These are phyloP conservation scores for Spatholobus suberectus DNA, from an alignment of 306 rosid species.

Conservation along the genomic window DNA sequence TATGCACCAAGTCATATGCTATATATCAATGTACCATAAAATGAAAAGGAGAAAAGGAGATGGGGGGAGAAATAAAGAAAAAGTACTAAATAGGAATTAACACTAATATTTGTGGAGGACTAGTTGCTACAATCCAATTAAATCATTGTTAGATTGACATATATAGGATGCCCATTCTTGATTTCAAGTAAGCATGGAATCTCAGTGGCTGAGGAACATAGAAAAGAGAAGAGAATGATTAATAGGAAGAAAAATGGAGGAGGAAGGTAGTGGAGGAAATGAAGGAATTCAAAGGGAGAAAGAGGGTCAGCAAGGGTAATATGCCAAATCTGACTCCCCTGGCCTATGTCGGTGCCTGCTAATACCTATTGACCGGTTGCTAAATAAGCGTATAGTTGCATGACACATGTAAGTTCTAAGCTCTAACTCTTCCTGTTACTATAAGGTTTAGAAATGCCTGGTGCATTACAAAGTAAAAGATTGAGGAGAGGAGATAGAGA, in stretches of 20 bases:
- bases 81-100: not conserved
- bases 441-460: not conserved
- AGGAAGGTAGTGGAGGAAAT: not conserved
- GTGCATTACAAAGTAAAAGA: not conserved
- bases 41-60: not conserved
- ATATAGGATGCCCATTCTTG: not conserved
- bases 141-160: conserved; percentile 1
- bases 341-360: not conserved
- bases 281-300: not conserved
- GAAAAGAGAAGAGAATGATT: not conserved
- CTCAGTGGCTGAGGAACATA: not conserved
- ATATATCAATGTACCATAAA: not conserved
- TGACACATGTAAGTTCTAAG: not conserved
- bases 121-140: not conserved
- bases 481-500: not conserved
- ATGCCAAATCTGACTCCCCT: no score
- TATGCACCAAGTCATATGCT: not conserved
- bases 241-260: not conserved
- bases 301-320: not conserved
- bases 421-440: not conserved
- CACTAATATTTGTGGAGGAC: not conserved
- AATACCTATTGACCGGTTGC: not conserved
- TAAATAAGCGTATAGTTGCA: not conserved
- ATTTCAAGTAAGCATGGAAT: not conserved
- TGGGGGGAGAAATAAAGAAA: not conserved